phyloP scores from a whole-genome alignment of 352 stramenopile species.

The Globisporangium echinulatum region DNA sequence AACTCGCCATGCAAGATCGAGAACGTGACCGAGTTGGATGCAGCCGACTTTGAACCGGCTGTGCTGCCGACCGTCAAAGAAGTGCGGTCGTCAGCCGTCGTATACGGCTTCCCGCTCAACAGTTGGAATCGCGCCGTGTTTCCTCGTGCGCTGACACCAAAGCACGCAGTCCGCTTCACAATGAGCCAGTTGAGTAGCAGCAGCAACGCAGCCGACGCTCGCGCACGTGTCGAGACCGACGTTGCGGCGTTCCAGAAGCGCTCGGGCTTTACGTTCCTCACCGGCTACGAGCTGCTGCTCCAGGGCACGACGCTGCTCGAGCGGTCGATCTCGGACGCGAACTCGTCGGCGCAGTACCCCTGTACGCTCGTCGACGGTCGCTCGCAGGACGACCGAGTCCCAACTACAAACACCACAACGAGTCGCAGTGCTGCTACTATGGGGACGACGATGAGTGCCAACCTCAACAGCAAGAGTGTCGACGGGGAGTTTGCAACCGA shows the following conservation, averaged over 20 bases:
- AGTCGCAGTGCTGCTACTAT: no score
- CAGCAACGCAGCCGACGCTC: neutral
- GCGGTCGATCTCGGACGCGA: constrained; percentile 6
- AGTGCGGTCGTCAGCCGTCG: constrained; percentile 4
- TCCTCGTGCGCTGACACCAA: neutral
- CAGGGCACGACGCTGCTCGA: constrained; percentile 10
- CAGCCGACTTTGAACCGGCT: neutral
- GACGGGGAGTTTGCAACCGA: neutral
- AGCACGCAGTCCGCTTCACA: neutral
- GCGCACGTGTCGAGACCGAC: neutral
- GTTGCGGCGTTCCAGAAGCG: constrained; percentile 2
- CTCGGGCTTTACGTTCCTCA: constrained; percentile 2
- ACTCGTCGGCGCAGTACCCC: constrained; percentile 4
- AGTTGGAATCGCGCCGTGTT: constrained; percentile 8
- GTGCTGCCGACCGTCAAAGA: constrained; percentile 7
- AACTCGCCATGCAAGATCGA: constrained; percentile 2
- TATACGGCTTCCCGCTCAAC: constrained; percentile 7
- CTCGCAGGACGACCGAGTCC: constrained; percentile 1
- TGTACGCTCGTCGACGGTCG: constrained; percentile 8
- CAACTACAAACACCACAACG: no score
- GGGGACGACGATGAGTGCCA: neutral
- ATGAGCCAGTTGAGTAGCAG: neutral
- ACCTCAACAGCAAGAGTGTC: neutral
- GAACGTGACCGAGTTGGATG: neutral
- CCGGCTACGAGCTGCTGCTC: constrained; percentile 9